Evolutionary conservation across 2,329 filamentous ascomycete genomes (phyloP), one percentile per base, ranked within the genome.

Genomic region (Boeremia lycopersici): DNA sequence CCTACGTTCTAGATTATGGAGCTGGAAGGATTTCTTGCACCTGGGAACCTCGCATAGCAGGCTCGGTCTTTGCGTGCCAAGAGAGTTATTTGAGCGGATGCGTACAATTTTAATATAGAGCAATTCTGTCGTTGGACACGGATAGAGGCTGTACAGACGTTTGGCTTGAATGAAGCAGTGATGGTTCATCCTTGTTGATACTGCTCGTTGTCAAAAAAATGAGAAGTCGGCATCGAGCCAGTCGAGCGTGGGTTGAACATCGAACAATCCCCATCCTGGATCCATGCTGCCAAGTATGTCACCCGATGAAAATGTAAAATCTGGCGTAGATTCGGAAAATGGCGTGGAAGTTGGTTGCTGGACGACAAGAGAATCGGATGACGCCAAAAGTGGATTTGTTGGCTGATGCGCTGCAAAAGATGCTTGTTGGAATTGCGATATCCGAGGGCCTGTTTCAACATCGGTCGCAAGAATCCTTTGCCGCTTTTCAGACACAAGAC

Each of bases 191-290:
- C 13, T 28, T 23, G 6, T 10, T 42, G 47, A 26, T 38, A 48
- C 36, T 48, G 40, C 29, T 51, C 47, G 17, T 28, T 50, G 17
- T 56, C 50, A 17, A 62, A 55, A 55, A 26, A 53, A 57, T 4
- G 57, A 57, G 30, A 65, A 59, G n/a, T 64, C 64, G 2, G 63
- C 55, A 15, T 62, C 61, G 3, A 67, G 53, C 64, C 63, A 67
- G 34, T 62, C 60, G 9, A 67, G 46, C 17, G 59, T 64, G 15
- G 64, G 61, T 36, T 67, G 64, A 1, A 57, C 48, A 39, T 65
- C 64, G 17, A 65, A 65, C 13, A 64, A 43, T 1, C 53, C 63
- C 55, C 57, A 64, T 5, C 44, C 51, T 15, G 55, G 53, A 47
- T 64, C 50, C 4, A 48, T 33, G 13, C 23, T 10, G 1, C 25